phyloP scores from a whole-genome alignment of 495 filamentous ascomycete genomes.

The Parathielavia appendiculata region DNA sequence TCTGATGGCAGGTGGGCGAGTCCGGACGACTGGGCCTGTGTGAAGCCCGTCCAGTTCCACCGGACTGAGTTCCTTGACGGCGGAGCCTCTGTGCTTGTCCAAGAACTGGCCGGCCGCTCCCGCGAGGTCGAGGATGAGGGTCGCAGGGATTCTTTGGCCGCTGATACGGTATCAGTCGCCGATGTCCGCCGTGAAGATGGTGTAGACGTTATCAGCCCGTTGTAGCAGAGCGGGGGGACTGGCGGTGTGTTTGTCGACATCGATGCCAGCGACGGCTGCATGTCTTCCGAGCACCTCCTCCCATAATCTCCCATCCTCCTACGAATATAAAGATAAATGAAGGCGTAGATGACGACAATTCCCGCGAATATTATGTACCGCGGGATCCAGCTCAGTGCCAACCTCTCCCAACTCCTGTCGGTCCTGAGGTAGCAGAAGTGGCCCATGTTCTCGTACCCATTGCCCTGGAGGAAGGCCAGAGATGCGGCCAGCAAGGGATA shows the following conservation, averaged over 20 bases:
- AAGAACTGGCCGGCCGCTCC: constrained; percentile 13
- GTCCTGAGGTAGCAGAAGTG: constrained; percentile 64
- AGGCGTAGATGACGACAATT: constrained; percentile 57
- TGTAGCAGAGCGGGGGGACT: constrained; percentile 37
- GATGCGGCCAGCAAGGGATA: constrained; percentile 55
- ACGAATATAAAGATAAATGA: constrained; percentile 63
- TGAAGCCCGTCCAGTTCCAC: constrained; percentile 38
- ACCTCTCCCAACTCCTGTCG: constrained; percentile 57
- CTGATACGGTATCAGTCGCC: constrained; percentile 21
- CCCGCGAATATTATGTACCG: constrained; percentile 61
- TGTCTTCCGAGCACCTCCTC: constrained; percentile 24
- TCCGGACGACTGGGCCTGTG: constrained; percentile 13
- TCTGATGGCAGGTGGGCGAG: constrained; percentile 15
- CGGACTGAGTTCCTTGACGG: constrained; percentile 15
- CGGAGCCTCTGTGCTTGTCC: not conserved
- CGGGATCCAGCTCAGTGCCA: constrained; percentile 65
- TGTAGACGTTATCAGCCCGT: constrained; percentile 38
- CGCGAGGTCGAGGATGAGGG: constrained; percentile 34
- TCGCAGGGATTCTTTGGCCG: constrained; percentile 24
- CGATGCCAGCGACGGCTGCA: constrained; percentile 9
- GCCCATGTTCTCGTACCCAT: constrained; percentile 55
- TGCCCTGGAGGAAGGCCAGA: constrained; percentile 57
- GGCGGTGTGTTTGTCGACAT: constrained; percentile 14
- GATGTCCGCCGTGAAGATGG: constrained; percentile 29
- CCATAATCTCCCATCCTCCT: constrained; percentile 30